phyloP scores from a whole-genome alignment of 805 yeast genomes.

The Tanozyma kutaoensis region DNA sequence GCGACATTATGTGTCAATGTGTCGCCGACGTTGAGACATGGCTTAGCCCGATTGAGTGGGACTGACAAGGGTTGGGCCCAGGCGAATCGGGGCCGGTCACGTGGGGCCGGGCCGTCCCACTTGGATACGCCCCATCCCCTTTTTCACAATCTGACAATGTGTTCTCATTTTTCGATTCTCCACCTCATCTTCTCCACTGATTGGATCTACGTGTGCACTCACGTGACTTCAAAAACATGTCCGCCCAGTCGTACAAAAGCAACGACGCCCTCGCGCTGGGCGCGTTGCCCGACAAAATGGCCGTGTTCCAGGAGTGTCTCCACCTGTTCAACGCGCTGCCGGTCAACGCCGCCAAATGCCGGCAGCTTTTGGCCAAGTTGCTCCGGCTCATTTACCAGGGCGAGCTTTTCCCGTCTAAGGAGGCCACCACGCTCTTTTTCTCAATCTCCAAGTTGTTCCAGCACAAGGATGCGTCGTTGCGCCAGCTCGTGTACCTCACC shows the following conservation, averaged over 20 bases:
- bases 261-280: slow-evolving; percentile 30
- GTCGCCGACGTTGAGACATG: too few species aligned
- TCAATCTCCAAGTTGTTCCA: slow-evolving; percentile 91
- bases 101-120: not conserved
- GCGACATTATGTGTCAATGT: too few species aligned
- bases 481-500: slow-evolving; percentile 89
- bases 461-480: slow-evolving; percentile 72
- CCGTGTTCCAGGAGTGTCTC: slow-evolving; percentile 90
- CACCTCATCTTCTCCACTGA: slow-evolving; percentile 2
- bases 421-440: slow-evolving; percentile 86
- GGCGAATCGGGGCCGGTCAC: not conserved
- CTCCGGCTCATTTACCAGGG: slow-evolving; percentile 76
- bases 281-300: slow-evolving; percentile 75
- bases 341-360: slow-evolving; percentile 76
- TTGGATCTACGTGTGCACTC: too few species aligned
- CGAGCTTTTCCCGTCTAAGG: slow-evolving; percentile 74
- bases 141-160: not conserved
- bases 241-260: slow-evolving; percentile 66
- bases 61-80: not conserved
- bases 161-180: not conserved
- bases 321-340: slow-evolving; percentile 89
- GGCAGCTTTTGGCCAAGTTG: slow-evolving; percentile 69
- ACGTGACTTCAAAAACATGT: too few species aligned
- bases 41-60: not conserved
- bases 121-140: not conserved